Conservation (phyloP, 2,329 filamentous ascomycete species). For the Paraconiothyrium brasiliense region DNA sequence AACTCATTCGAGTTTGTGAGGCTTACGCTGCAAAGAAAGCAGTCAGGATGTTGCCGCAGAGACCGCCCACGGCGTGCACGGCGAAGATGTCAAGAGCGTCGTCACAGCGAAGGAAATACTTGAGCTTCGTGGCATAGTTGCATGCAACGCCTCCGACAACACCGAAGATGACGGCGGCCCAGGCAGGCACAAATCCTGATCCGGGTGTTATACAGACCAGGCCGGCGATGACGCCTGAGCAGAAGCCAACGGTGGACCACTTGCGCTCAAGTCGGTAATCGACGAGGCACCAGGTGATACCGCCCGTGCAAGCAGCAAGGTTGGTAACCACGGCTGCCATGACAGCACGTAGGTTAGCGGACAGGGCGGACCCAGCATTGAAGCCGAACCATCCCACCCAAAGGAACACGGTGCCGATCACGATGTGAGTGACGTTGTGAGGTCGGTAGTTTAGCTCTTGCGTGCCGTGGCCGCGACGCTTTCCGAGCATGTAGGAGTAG, state of each 20-base stretch:
- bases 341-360: constrained; percentile 83
- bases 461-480: constrained; percentile 83
- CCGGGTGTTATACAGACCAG: constrained; percentile 89
- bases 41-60: constrained; percentile 67
- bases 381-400: constrained; percentile 98
- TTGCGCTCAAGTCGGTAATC: constrained; percentile 90
- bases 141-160: constrained; percentile 78
- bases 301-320: constrained; percentile 82
- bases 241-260: constrained; percentile 94
- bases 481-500: constrained; percentile 91
- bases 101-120: constrained; percentile 82
- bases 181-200: constrained; percentile 84
- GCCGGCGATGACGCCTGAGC: constrained; percentile 87
- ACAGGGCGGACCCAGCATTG: constrained; percentile 84
- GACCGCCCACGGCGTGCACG: constrained; percentile 67
- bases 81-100: constrained; percentile 83
- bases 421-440: constrained; percentile 92
- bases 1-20: not conserved
- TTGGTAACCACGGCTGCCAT: constrained; percentile 91
- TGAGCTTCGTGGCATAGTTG: constrained; percentile 92
- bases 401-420: constrained; percentile 90
- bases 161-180: constrained; percentile 84
- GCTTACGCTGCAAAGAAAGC: constrained; percentile 79
- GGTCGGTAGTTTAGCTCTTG: constrained; percentile 91
- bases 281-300: constrained; percentile 87